These are phyloP conservation scores for Mortierella polycephala DNA, from an alignment of 371 early-diverging fungal species.

Conservation along the genomic window DNA sequence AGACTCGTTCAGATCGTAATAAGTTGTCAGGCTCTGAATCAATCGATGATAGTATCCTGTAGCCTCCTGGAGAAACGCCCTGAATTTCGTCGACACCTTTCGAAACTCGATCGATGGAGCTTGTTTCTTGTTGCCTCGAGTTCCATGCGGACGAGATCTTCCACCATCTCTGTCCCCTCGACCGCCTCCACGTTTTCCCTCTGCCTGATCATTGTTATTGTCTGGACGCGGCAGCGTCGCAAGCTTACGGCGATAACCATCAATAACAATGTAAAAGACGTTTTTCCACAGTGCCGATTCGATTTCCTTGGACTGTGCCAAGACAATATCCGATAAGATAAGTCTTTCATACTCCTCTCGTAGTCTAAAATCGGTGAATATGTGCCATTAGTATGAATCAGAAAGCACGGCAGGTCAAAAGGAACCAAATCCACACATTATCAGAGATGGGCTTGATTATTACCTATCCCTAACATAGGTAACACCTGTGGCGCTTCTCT, in stretches of 20 bases:
- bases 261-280: conserved; percentile 65
- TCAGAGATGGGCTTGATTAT: background rate
- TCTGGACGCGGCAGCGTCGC: conserved; percentile 44
- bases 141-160: conserved; percentile 37
- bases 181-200: conserved; percentile 7
- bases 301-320: conserved; percentile 60
- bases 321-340: conserved; percentile 52
- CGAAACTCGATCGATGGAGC: conserved; percentile 44
- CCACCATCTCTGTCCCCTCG: conserved; percentile 25
- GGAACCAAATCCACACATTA: background rate
- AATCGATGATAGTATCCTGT: conserved; percentile 64
- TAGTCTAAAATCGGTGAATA: conserved; percentile 34
- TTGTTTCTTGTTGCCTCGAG: conserved; percentile 31
- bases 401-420: conserved; percentile 3
- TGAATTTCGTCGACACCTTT: conserved; percentile 58
- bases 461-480: conserved; percentile 53
- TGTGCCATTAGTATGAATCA: conserved; percentile 10
- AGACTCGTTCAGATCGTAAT: conserved; percentile 52
- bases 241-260: conserved; percentile 62
- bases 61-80: conserved; percentile 63
- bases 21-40: conserved; percentile 56
- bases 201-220: conserved; percentile 20
- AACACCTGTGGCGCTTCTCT: conserved; percentile 40
- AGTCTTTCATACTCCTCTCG: conserved; percentile 56
- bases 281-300: conserved; percentile 65